Conservation (phyloP, 768 basidiomycete species). For the Psilocybe azurescens region DNA sequence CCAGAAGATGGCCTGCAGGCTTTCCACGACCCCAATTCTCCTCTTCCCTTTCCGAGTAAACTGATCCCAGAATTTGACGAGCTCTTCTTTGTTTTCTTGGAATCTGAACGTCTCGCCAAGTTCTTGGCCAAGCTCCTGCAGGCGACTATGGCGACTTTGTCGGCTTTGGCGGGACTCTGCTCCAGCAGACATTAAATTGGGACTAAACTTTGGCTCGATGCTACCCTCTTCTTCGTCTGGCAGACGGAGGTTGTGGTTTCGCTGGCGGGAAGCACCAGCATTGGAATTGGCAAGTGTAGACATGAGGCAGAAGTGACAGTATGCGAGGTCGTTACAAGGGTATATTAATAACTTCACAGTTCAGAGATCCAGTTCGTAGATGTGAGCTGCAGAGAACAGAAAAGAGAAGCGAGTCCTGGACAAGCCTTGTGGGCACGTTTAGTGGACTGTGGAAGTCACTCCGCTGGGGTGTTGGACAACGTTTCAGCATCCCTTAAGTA, state of each 20-base stretch:
- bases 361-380: not conserved
- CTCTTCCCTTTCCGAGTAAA: slow-evolving; percentile 52
- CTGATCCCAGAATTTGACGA: slow-evolving; percentile 45
- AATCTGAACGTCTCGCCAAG: slow-evolving; percentile 17
- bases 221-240: slow-evolving; percentile 22
- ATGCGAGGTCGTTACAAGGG: not conserved
- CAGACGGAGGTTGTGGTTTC: slow-evolving; percentile 11
- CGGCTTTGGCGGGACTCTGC: slow-evolving; percentile 13
- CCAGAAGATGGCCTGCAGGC: slow-evolving; percentile 48
- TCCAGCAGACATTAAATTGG: slow-evolving; percentile 16
- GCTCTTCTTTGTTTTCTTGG: slow-evolving; percentile 27
- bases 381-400: not conserved
- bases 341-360: too few species aligned
- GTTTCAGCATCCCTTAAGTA: not conserved
- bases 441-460: not conserved
- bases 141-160: slow-evolving; percentile 18
- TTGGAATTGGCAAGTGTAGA: not conserved
- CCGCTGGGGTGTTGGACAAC: not conserved
- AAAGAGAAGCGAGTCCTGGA: not conserved
- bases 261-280: slow-evolving; percentile 7
- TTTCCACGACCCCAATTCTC: slow-evolving; percentile 47
- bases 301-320: slow-evolving; percentile 1
- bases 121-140: slow-evolving; percentile 14
- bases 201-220: slow-evolving; percentile 8
- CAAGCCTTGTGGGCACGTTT: not conserved